A percentile compares a stretch with the other conserved stretches of the same genome.
Conservation (phyloP, 805 yeast genomes). For the Metschnikowia sp. region DNA sequence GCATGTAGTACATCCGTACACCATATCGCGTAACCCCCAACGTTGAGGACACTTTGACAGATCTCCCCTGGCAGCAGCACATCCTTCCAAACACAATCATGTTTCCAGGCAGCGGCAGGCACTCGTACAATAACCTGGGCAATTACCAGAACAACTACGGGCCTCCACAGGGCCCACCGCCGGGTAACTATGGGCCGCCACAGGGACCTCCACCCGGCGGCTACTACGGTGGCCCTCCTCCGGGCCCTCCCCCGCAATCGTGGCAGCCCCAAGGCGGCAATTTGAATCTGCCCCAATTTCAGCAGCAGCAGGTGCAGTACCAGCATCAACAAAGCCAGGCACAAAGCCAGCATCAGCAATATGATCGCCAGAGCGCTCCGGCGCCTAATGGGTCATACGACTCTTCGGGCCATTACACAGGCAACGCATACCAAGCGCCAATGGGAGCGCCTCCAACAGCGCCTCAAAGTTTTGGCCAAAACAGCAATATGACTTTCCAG, state of each 20-base stretch:
- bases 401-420: conserved; percentile 15
- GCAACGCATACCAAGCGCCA: conserved; percentile 1
- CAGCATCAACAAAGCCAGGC: conserved; percentile 17
- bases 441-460: conserved; percentile 23
- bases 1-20: too few species aligned
- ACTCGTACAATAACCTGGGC: conserved; percentile 16
- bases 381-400: conserved; percentile 19
- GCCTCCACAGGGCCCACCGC: conserved; percentile 8
- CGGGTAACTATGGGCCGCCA: conserved; percentile 19
- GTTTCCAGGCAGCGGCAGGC: conserved; percentile 26
- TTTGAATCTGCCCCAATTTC: conserved; percentile 18
- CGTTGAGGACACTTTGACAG: neutral
- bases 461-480: conserved; percentile 37
- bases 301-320: conserved; percentile 16
- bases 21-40: too few species aligned
- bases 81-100: conserved; percentile 6
- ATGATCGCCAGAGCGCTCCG: conserved; percentile 15
- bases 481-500: conserved; percentile 40
- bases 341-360: conserved; percentile 7
- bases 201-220: conserved; percentile 17
- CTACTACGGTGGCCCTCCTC: conserved; percentile 21
- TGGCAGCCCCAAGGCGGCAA: conserved; percentile 14
- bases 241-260: conserved; percentile 19
- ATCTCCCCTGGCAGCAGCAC: neutral
- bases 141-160: conserved; percentile 6